Percentiles rank a stretch among this genome's conserved stretches.
These are phyloP conservation scores for Myxozyma monticola DNA, from an alignment of 805 yeast species.

Conservation along the genomic window DNA sequence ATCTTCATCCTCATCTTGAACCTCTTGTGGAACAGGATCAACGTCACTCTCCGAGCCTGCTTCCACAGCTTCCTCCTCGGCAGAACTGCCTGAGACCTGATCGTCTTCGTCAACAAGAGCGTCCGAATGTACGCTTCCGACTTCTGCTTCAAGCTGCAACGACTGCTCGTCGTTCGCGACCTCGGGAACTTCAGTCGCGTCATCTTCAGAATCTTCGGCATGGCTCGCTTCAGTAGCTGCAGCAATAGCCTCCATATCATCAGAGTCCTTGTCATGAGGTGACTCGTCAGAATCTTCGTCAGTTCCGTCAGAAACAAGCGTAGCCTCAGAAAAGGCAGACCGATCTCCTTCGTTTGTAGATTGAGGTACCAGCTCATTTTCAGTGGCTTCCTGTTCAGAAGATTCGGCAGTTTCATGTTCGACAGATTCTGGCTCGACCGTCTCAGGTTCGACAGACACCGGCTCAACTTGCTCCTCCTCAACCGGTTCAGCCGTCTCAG, in stretches of 20 bases:
- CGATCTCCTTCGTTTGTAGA: not conserved
- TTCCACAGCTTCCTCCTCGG: not conserved
- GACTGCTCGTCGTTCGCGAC: too few relatives aligned
- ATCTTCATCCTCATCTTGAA: not conserved
- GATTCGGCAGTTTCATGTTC: not conserved
- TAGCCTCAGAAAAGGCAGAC: not conserved
- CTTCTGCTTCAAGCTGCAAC: too few relatives aligned
- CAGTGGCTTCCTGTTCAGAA: not conserved
- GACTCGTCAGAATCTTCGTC: not conserved
- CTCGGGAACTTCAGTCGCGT: not conserved
- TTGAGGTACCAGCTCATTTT: not conserved
- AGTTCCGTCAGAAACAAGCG: not conserved
- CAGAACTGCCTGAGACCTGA: not conserved
- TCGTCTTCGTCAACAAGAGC: too few relatives aligned
- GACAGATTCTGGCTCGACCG: not conserved
- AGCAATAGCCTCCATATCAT: not conserved
- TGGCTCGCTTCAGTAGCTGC: not conserved
- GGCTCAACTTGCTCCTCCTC: too few relatives aligned
- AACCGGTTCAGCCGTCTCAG: not conserved
- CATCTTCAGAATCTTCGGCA: constrained; percentile 1
- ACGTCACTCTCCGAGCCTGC: not conserved
- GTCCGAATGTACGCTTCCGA: too few relatives aligned
- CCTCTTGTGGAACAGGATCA: not conserved
- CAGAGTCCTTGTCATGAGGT: not conserved
- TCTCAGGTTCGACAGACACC: too few relatives aligned